phyloP scores from a whole-genome alignment of 2,329 filamentous ascomycete species.

The Ophiosphaerella korrae region DNA sequence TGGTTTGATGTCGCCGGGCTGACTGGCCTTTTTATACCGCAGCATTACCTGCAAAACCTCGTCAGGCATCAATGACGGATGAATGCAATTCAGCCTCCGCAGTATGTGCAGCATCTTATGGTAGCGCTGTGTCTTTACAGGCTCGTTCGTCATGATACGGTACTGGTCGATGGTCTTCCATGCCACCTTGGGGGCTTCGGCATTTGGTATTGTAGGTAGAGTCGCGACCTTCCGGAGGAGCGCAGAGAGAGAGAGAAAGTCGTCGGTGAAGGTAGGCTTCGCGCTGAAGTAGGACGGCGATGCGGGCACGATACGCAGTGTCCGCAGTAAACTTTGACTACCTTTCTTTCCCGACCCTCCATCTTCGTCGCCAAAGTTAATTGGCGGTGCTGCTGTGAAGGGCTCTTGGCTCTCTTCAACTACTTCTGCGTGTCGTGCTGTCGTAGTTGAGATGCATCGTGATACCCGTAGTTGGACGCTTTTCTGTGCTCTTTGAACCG shows the following conservation, averaged over 20 bases:
- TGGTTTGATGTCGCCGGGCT: constrained; percentile 69
- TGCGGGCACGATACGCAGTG: constrained; percentile 74
- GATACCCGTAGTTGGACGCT: constrained; percentile 22
- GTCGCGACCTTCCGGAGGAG: constrained; percentile 73
- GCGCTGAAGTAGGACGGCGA: constrained; percentile 96
- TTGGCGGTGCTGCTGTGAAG: constrained; percentile 52
- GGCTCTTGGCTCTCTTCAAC: constrained; percentile 27
- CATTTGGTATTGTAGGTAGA: constrained; percentile 70
- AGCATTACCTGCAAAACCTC: constrained; percentile 70
- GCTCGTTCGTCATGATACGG: constrained; percentile 57
- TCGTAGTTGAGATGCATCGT: constrained; percentile 43
- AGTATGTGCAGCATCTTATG: constrained; percentile 75
- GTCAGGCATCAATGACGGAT: constrained; percentile 73
- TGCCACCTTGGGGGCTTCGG: constrained; percentile 72
- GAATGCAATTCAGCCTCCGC: constrained; percentile 82
- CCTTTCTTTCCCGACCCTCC: constrained; percentile 17
- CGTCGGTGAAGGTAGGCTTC: constrained; percentile 83
- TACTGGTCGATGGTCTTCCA: constrained; percentile 84
- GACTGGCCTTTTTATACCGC: constrained; percentile 75
- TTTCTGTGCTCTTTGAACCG: constrained; percentile 24
- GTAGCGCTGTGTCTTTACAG: constrained; percentile 70
- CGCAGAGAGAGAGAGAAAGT: constrained; percentile 73
- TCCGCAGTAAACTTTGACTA: constrained; percentile 30
- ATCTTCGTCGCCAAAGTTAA: constrained; percentile 44
- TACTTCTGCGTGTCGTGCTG: constrained; percentile 31